Conservation (phyloP, 495 filamentous ascomycete species). For the Xylaria telfairii region DNA sequence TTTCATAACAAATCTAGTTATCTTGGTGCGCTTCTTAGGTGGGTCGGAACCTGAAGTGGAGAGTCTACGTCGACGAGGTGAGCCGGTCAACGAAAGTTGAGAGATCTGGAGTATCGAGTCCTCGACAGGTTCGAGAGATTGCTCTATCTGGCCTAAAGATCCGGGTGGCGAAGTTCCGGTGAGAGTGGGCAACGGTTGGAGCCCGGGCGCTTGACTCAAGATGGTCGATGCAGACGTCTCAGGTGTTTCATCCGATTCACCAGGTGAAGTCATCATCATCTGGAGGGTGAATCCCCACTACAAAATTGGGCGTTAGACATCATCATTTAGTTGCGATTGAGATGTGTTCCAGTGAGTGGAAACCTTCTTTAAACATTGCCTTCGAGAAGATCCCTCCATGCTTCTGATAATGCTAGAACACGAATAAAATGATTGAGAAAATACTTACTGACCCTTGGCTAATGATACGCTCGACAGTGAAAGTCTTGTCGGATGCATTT, state of each 20-base stretch:
- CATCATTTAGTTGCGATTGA: background rate
- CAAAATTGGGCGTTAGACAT: background rate
- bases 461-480: constrained; percentile 15
- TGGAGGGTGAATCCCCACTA: constrained; percentile 29
- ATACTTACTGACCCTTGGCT: constrained; percentile 10
- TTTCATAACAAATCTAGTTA: constrained; percentile 30
- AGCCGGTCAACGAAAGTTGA: background rate
- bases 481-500: background rate
- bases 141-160: background rate
- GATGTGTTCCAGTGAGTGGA: background rate
- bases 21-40: background rate
- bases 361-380: background rate
- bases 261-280: constrained; percentile 12
- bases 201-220: background rate
- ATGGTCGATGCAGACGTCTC: background rate
- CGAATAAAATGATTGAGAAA: background rate
- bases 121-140: background rate
- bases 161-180: too few relatives aligned
- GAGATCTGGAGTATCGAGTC: background rate
- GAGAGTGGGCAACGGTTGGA: background rate
- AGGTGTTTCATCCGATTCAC: background rate
- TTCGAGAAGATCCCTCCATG: background rate
- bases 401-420: background rate
- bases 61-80: background rate
- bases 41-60: background rate